phyloP scores from a whole-genome alignment of 2,329 filamentous ascomycete species.

The Phialophora verrucosa region DNA sequence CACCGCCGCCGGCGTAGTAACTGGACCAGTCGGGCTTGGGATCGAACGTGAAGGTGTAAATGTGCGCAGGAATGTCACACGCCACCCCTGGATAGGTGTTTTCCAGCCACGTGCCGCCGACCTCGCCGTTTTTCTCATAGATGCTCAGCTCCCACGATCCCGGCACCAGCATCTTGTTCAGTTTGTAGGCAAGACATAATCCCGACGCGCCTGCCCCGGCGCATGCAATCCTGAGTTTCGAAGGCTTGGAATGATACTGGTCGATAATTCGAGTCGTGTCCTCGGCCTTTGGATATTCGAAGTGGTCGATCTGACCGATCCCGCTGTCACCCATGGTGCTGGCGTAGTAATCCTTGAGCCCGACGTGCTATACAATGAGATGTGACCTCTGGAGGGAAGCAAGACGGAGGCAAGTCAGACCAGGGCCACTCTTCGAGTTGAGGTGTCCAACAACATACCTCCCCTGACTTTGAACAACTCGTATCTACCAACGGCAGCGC shows the following conservation, averaged over 20 bases:
- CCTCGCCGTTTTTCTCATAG: constrained; percentile 49
- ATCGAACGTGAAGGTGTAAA: constrained; percentile 42
- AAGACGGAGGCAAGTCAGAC: no score
- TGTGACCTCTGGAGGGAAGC: no score
- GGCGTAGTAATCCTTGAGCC: no score
- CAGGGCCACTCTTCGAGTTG: no score
- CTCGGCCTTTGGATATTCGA: no score
- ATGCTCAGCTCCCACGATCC: constrained; percentile 44
- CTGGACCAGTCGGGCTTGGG: constrained; percentile 52
- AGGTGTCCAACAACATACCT: no score
- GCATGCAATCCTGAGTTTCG: constrained; percentile 32
- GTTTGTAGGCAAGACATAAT: constrained; percentile 30
- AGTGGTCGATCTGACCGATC: no score
- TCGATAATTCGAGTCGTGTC: constrained; percentile 17
- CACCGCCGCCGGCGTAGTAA: constrained; percentile 48
- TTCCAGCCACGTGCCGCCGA: constrained; percentile 52
- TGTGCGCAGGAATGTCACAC: constrained; percentile 71
- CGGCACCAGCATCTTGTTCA: constrained; percentile 24
- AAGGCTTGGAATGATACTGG: constrained; percentile 27
- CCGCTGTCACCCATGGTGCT: no score
- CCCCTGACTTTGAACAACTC: no score
- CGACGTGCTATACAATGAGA: no score
- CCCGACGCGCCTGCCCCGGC: constrained; percentile 32
- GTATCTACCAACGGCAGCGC: no score
- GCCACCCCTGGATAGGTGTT: constrained; percentile 48